Evolutionary conservation across 768 basidiomycete species (phyloP).

Genomic region (Mycena haematopus): DNA sequence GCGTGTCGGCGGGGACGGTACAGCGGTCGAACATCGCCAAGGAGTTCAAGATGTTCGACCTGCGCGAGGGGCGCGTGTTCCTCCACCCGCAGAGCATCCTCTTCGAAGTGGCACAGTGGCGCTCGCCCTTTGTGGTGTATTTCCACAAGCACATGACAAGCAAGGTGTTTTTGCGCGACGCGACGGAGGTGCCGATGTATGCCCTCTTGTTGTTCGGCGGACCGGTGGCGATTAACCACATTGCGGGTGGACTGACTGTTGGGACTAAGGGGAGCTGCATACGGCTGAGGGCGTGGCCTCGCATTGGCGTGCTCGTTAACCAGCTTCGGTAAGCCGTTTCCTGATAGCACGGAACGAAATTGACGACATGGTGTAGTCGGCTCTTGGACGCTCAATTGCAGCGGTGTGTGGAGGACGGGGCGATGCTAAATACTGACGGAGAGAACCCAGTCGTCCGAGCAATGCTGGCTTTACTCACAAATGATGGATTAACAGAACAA

Average conservation of each 20-base stretch:
- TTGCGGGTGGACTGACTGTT: constrained; percentile 76
- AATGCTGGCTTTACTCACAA: constrained; percentile 33
- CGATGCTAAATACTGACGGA: constrained; percentile 46
- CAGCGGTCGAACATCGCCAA: constrained; percentile 85
- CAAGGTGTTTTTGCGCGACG: constrained; percentile 87
- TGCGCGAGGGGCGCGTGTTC: constrained; percentile 71
- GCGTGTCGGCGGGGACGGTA: constrained; percentile 82
- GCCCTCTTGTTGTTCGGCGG: constrained; percentile 87
- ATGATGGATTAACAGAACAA: constrained; percentile 32
- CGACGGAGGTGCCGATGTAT: constrained; percentile 92
- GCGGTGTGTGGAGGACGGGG: constrained; percentile 60
- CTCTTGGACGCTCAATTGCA: constrained; percentile 68
- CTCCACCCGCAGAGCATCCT: constrained; percentile 84
- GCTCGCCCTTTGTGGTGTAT: constrained; percentile 80
- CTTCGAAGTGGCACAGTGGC: constrained; percentile 77
- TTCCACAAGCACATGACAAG: constrained; percentile 84
- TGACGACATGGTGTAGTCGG: constrained; percentile 42
- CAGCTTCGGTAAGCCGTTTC: constrained; percentile 67
- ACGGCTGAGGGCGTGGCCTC: constrained; percentile 82
- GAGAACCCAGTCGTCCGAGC: constrained; percentile 51
- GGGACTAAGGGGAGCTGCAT: constrained; percentile 59
- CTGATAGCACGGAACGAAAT: background rate
- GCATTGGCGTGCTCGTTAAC: constrained; percentile 89
- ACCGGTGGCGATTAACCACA: constrained; percentile 76
- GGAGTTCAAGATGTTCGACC: constrained; percentile 85